Percentiles rank a stretch among this genome's conserved stretches.
phyloP scores from a whole-genome alignment of 208 protist species.

The Cochliopodium minus region DNA sequence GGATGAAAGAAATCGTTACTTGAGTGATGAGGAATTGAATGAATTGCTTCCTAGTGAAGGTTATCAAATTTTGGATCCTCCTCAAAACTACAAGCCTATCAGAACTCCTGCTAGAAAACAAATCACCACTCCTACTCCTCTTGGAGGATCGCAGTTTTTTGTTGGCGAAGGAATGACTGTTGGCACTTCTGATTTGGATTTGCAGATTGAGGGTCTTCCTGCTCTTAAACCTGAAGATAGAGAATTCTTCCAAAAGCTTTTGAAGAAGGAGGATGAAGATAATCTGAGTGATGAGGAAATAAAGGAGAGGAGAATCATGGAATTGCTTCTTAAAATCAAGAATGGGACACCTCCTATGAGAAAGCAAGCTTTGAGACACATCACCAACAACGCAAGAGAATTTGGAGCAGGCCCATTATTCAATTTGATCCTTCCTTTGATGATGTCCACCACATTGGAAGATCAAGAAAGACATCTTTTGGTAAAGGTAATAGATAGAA shows the following conservation, averaged over 20 bases:
- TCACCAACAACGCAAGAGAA: slow-evolving; percentile 89
- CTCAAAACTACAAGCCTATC: neutral
- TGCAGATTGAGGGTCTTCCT: no score
- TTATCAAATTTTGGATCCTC: slow-evolving; percentile 25
- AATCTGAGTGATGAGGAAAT: slow-evolving; percentile 62
- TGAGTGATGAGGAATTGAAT: slow-evolving; percentile 68
- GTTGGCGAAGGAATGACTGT: no score
- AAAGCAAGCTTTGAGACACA: slow-evolving; percentile 76
- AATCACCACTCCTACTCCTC: neutral
- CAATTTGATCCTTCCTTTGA: slow-evolving; percentile 88
- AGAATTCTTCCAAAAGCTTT: slow-evolving; percentile 77
- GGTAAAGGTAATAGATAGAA: slow-evolving; percentile 92
- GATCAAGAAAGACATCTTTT: slow-evolving; percentile 93
- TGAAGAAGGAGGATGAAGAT: slow-evolving; percentile 58
- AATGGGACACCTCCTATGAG: slow-evolving; percentile 91
- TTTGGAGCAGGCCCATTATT: slow-evolving; percentile 91
- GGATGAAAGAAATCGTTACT: slow-evolving; percentile 50
- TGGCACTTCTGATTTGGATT: slow-evolving; percentile 49
- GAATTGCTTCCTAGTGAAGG: slow-evolving; percentile 49
- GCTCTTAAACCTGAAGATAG: slow-evolving; percentile 85
- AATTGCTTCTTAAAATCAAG: slow-evolving; percentile 93
- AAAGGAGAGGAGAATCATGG: slow-evolving; percentile 85
- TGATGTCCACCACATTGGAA: slow-evolving; percentile 83
- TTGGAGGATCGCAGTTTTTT: no score
- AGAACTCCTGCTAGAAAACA: neutral